Evolutionary conservation across 768 basidiomycete species (phyloP), one percentile per base, ranked within the genome.

Genomic region (Lentinula sp.): DNA sequence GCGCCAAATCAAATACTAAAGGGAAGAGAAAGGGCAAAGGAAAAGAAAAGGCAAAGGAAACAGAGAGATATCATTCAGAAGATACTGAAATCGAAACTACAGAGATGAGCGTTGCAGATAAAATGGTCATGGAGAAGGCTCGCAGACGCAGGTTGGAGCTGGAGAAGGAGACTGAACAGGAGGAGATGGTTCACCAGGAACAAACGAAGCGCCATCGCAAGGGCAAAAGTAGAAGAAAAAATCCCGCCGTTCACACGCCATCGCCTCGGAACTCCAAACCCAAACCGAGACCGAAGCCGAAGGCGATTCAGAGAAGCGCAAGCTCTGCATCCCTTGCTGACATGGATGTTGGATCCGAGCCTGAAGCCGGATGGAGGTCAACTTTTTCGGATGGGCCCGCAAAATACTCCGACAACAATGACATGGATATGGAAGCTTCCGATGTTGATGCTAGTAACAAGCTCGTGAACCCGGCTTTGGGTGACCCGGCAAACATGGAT

Each of bases 121-220:
- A 66, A 63, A 82, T 84, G 66, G 72, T 82, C 28, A 81, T 82
- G 81, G 79, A 83, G 63, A 72, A 81, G 59, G 83, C 82, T 1
- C 75, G 73, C 65, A 82, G 79, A 71, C 71, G 83, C 61, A 66
- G 83, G 65, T 77, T 78, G 64, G 81, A 84, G 67, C 68, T 84
- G 5, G 79, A 79, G 58, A 74, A 71, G 50, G 79, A 80, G 64
- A 78, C 76, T 52, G 65, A 65, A 48, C 71, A 74, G 58, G 70
- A 73, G 32, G 59, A 60, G 33, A 62, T 64, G 37, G 16, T 46
- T 52, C 62, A 65, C 50, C 60, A 54, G 33, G 56, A 65, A 49
- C 41, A 65, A 52, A 60, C 48, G 61, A 64, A 61, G 59, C 61
- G 60, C 16, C 35, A 61, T 28, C 35, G 59, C 57, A 63, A 65